These are phyloP conservation scores for Colletotrichum shisoi DNA, from an alignment of 2,329 filamentous ascomycete genomes.

Conservation along the genomic window DNA sequence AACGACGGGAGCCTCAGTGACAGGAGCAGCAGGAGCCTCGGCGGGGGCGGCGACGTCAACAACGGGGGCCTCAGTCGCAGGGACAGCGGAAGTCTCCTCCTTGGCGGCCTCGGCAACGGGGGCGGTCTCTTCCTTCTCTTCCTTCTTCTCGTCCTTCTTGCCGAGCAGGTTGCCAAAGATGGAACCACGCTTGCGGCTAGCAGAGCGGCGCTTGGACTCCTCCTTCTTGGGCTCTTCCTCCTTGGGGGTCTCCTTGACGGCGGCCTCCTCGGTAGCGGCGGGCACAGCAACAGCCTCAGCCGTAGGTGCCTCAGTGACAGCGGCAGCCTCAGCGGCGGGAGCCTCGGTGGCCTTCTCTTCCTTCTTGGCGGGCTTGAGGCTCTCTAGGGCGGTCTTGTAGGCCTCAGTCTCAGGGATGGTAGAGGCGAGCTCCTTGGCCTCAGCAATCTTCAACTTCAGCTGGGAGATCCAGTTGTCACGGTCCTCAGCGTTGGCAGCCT, in stretches of 20 bases:
- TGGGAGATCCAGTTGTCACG: conserved; percentile 92
- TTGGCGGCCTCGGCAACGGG: conserved; percentile 47
- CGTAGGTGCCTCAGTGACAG: conserved; percentile 46
- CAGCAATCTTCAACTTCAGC: conserved; percentile 80
- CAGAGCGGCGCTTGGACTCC: conserved; percentile 68
- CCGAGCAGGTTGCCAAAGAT: conserved; percentile 67
- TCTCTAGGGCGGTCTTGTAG: conserved; percentile 87
- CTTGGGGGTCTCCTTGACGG: conserved; percentile 50
- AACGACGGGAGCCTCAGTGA: conserved; percentile 37
- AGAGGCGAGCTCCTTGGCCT: conserved; percentile 82
- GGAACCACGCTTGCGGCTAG: conserved; percentile 71
- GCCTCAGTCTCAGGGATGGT: conserved; percentile 78
- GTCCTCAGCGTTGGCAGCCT: conserved; percentile 76
- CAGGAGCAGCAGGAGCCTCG: conserved; percentile 51
- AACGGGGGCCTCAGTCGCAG: conserved; percentile 46
- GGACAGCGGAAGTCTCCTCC: conserved; percentile 44
- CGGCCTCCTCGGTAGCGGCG: conserved; percentile 44
- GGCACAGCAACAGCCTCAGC: conserved; percentile 45
- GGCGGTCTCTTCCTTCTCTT: conserved; percentile 52
- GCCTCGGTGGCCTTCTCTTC: conserved; percentile 55
- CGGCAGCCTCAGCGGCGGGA: conserved; percentile 48
- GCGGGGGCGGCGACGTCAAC: conserved; percentile 47
- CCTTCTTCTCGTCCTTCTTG: conserved; percentile 62
- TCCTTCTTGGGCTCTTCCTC: conserved; percentile 60
- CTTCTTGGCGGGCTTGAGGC: conserved; percentile 61